phyloP scores from a whole-genome alignment of 73 alveolate genomes.

The Paraurostyla sp. region DNA sequence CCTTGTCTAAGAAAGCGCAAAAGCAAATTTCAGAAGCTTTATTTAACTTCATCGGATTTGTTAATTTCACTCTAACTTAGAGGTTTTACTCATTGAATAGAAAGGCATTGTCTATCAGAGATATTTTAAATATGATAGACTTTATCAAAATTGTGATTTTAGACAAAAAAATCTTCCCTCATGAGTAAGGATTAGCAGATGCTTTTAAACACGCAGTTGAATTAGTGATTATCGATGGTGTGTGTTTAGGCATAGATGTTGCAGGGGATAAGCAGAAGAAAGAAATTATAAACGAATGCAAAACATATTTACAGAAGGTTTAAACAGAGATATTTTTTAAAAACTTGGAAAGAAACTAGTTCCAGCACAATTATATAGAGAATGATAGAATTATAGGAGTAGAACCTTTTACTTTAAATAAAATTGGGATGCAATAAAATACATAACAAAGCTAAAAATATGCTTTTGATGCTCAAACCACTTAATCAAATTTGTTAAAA shows the following conservation, averaged over 20 bases:
- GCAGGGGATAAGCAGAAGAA: conserved; percentile 22
- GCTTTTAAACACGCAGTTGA: conserved; percentile 69
- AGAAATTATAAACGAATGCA: conserved; percentile 16
- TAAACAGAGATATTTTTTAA: background rate
- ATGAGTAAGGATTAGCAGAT: background rate
- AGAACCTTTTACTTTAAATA: conserved; percentile 58
- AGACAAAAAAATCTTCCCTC: background rate
- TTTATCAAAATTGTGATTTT: conserved; percentile 11
- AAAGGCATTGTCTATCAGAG: conserved; percentile 74
- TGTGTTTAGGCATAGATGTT: conserved; percentile 75
- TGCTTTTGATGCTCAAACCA: conserved; percentile 87
- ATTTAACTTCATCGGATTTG: conserved; percentile 20
- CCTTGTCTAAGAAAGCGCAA: background rate
- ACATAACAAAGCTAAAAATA: conserved; percentile 39
- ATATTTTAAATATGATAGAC: conserved; percentile 69
- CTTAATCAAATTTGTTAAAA: conserved; percentile 79
- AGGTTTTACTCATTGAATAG: conserved; percentile 20
- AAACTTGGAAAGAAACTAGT: background rate
- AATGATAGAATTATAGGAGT: conserved; percentile 29
- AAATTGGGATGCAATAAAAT: conserved; percentile 25
- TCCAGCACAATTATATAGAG: background rate
- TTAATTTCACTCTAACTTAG: conserved; percentile 23
- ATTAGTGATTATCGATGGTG: conserved; percentile 87
- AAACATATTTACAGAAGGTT: background rate
- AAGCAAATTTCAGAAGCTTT: background rate